Conservation (phyloP, 2,329 filamentous ascomycete genomes). For the Fusarium chlamydosporum region DNA sequence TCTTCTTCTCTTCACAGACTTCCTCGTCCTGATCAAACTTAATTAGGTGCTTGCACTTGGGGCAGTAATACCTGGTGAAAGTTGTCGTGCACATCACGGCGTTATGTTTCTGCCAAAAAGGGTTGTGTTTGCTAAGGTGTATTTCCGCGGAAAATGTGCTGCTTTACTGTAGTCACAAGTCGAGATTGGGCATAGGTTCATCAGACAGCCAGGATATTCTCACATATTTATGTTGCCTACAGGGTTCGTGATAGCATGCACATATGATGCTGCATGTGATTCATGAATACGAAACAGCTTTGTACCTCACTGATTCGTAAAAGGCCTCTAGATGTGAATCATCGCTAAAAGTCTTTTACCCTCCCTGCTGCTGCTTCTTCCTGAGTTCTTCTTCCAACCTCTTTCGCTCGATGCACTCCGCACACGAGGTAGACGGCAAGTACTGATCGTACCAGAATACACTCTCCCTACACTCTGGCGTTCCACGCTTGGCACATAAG, state of each 20-base stretch:
- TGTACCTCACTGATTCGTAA: too few relatives aligned
- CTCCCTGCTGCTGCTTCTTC: not conserved
- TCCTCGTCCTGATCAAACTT: not conserved
- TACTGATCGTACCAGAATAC: not conserved
- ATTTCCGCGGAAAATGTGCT: too few relatives aligned
- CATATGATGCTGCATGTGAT: too few relatives aligned
- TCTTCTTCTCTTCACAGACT: not conserved
- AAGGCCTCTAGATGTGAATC: too few relatives aligned
- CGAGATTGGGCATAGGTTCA: not conserved
- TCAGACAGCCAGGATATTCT: not conserved
- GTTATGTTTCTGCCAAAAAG: too few relatives aligned
- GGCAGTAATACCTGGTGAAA: not conserved
- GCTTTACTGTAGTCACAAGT: not conserved
- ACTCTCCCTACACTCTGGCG: not conserved
- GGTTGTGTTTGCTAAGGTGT: too few relatives aligned
- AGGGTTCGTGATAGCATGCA: too few relatives aligned
- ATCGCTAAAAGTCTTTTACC: not conserved
- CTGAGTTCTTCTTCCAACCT: not conserved
- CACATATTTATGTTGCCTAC: too few relatives aligned
- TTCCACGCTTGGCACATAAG: not conserved
- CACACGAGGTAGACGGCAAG: not conserved
- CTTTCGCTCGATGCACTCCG: not conserved
- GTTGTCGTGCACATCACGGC: conserved; percentile 4
- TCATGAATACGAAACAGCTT: too few relatives aligned
- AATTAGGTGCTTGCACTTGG: not conserved